phyloP scores from a whole-genome alignment of 768 basidiomycete genomes.

The Trametes cinnabarina region DNA sequence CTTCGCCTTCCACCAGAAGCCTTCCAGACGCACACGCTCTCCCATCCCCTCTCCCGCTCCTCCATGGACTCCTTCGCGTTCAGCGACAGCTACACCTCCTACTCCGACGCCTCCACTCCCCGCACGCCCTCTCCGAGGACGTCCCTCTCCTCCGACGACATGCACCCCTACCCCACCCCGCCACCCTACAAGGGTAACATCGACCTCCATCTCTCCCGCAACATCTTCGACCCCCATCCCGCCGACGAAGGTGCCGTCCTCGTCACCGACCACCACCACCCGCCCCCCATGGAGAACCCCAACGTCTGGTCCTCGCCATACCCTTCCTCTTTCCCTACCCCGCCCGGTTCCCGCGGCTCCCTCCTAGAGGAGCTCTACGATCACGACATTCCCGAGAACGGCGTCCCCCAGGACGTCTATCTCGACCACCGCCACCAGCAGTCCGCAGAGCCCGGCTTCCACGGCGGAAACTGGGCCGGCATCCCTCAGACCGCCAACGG shows the following conservation, averaged over 20 bases:
- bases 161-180: slow-evolving; percentile 32
- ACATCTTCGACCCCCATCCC: slow-evolving; percentile 49
- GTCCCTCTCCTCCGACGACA: slow-evolving; percentile 34
- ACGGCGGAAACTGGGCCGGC: slow-evolving; percentile 27
- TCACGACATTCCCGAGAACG: slow-evolving; percentile 46
- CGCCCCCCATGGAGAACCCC: slow-evolving; percentile 23
- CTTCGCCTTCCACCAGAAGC: slow-evolving; percentile 17
- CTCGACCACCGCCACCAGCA: slow-evolving; percentile 25
- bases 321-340: slow-evolving; percentile 34
- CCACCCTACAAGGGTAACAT: slow-evolving; percentile 41
- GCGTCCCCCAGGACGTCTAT: slow-evolving; percentile 29
- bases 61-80: slow-evolving; percentile 48
- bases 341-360: slow-evolving; percentile 45
- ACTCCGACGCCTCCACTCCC: slow-evolving; percentile 68
- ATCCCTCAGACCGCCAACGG: slow-evolving; percentile 33
- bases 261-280: slow-evolving; percentile 37
- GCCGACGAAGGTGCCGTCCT: slow-evolving; percentile 38
- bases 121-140: slow-evolving; percentile 69
- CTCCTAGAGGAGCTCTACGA: slow-evolving; percentile 76
- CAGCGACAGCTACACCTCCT: slow-evolving; percentile 56
- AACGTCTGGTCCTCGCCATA: slow-evolving; percentile 34
- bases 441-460: slow-evolving; percentile 24
- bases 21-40: slow-evolving; percentile 8
- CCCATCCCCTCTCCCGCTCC: slow-evolving; percentile 9
- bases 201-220: slow-evolving; percentile 46